Evolutionary conservation across 208 protist genomes (phyloP), one percentile per base, ranked within the genome.

Genomic region (Crithidia expoeki): DNA sequence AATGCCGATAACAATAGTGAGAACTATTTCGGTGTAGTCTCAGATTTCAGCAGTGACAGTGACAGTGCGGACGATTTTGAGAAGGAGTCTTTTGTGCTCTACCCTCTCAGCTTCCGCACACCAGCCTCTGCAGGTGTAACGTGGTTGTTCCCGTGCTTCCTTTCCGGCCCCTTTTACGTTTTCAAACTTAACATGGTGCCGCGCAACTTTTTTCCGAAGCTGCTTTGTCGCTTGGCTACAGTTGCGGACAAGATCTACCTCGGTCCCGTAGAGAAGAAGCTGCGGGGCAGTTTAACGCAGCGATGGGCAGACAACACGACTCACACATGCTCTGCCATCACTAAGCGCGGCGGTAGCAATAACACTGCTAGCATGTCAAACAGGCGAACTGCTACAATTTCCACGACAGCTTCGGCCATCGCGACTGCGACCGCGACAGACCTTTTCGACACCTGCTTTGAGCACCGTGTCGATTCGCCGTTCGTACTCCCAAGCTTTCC

Each of bases 151-250:
- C 67, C 86, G 32, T 79, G 76, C 27, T 83, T 91, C 33, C 80
- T 96, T 11, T 84, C 81, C 14, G 90, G 90, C 0, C 90, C 90
- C 0, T 94, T 94, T 51, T 94, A 93, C 74, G 81, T 89, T 30
- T 93, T 96, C 53, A 90, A 65, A 23, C 80, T 96, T 34, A 81
- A 79, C 66, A 83, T 94, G 55, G 76, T 91, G 21, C 90, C 90
- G 30, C 78, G 77, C 30, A 74, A 84, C 56, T 96, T 96, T 57
- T 96, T 96, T 46, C 50, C 88, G 17, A 84, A 85, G 64, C 66
- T 96, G 23, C 46, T 89, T 11, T 79, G 76, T 53, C 86, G 90
- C 21, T 64, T 93, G 42, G 72, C 47, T 23, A 84, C 57, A 72
- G 74, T 65, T 47, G 71, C 38, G n/a, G 61, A 69, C 53, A 79